These are phyloP conservation scores for Erythrophleum fordii DNA, from an alignment of 306 rosid species.

Conservation along the genomic window DNA sequence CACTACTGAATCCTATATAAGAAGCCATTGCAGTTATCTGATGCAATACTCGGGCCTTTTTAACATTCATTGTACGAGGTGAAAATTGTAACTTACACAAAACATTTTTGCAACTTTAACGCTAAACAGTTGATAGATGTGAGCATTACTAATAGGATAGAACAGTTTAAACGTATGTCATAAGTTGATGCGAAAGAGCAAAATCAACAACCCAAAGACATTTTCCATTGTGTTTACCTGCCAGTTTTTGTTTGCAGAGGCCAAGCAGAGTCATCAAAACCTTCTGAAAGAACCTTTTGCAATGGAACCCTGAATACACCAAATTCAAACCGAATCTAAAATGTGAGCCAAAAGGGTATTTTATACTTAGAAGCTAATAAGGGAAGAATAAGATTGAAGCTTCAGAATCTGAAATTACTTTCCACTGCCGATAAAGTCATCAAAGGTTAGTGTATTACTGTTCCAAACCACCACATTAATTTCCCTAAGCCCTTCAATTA, in stretches of 20 bases:
- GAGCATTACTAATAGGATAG: background rate
- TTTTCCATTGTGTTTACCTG: conserved; percentile 47
- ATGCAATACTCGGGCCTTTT: background rate
- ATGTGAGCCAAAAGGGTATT: background rate
- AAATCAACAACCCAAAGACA: background rate
- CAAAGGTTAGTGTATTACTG: conserved; percentile 72
- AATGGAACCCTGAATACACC: conserved; percentile 61
- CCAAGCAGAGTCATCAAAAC: conserved; percentile 82
- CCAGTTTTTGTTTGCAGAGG: conserved; percentile 84
- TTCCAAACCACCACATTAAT: conserved; percentile 78
- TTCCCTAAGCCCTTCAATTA: conserved; percentile 87
- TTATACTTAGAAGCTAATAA: background rate
- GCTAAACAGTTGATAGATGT: background rate
- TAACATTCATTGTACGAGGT: background rate
- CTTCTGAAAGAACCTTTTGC: conserved; percentile 78
- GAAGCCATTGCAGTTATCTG: background rate
- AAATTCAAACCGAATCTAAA: background rate
- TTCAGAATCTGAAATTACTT: conserved; percentile 49
- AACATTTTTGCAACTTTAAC: background rate
- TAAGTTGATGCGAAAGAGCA: background rate
- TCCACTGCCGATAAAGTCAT: conserved; percentile 85
- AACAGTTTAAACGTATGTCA: background rate
- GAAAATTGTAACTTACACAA: background rate
- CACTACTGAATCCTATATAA: background rate
- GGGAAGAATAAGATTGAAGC: background rate